These are phyloP conservation scores for Petunia hybrid DNA, from an alignment of 305 asterid genomes.

Conservation along the genomic window DNA sequence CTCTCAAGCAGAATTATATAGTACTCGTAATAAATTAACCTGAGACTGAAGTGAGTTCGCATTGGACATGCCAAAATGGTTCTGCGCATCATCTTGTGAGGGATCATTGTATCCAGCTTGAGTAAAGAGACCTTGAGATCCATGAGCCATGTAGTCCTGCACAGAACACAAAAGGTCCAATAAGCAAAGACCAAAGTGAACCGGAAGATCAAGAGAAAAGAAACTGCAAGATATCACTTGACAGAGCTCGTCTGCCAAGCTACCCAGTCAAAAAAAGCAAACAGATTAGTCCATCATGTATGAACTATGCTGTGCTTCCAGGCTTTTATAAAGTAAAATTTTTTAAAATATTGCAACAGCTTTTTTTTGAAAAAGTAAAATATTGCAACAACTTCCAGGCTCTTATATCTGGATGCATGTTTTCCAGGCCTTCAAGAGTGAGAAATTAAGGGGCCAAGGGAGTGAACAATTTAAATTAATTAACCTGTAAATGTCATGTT, in stretches of 20 bases:
- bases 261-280: background rate
- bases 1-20: slow-evolving; percentile 22
- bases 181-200: slow-evolving; percentile 16
- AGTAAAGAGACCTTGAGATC: slow-evolving; percentile 91
- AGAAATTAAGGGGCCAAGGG: background rate
- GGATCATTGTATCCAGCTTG: slow-evolving; percentile 88
- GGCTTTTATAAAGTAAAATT: too few relatives aligned
- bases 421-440: slow-evolving; percentile 13
- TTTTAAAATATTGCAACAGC: too few relatives aligned
- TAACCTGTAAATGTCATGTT: slow-evolving; percentile 14
- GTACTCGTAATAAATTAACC: slow-evolving; percentile 55
- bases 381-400: background rate
- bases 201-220: slow-evolving; percentile 25
- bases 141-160: slow-evolving; percentile 95
- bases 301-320: background rate
- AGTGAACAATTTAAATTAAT: slow-evolving; percentile 1
- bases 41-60: slow-evolving; percentile 84
- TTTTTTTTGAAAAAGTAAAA: too few relatives aligned
- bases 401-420: background rate
- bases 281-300: background rate
- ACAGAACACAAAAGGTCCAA: slow-evolving; percentile 22
- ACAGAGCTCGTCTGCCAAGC: background rate
- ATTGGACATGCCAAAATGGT: slow-evolving; percentile 71
- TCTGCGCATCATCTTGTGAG: slow-evolving; percentile 90
- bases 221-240: background rate